A percentile compares a stretch with the other conserved stretches of the same genome.
Evolutionary conservation across 2,329 filamentous ascomycete genomes (phyloP).

Genomic region (Trichocomaceae sp.): DNA sequence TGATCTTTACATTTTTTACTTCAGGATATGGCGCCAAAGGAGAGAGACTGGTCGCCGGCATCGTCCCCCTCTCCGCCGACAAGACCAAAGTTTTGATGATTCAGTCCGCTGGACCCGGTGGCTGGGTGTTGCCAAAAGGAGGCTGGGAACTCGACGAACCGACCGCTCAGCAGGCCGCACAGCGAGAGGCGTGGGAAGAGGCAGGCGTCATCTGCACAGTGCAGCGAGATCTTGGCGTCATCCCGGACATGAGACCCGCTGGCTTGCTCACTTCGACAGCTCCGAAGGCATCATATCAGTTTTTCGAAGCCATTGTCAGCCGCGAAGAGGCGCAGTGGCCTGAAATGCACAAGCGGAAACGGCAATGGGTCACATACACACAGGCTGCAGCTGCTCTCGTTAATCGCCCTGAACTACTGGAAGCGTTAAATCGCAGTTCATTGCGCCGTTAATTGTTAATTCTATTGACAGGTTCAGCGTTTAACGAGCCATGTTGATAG

Average conservation of each 20-base stretch:
- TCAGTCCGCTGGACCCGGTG: slow-evolving; percentile 81
- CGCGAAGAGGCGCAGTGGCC: slow-evolving; percentile 86
- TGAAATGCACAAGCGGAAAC: slow-evolving; percentile 82
- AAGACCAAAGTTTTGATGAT: slow-evolving; percentile 86
- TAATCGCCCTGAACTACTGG: slow-evolving; percentile 75
- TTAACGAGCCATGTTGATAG: background rate
- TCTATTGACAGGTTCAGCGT: background rate
- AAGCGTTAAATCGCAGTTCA: slow-evolving; percentile 76
- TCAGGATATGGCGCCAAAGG: slow-evolving; percentile 85
- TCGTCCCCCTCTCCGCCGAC: slow-evolving; percentile 82
- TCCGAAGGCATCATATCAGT: slow-evolving; percentile 58
- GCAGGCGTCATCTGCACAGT: slow-evolving; percentile 84
- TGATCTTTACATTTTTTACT: background rate
- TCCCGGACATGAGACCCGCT: slow-evolving; percentile 67
- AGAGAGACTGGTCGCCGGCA: slow-evolving; percentile 89
- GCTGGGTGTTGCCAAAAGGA: slow-evolving; percentile 96
- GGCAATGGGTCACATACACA: slow-evolving; percentile 80
- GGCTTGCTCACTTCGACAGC: slow-evolving; percentile 50
- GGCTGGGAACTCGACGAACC: slow-evolving; percentile 95
- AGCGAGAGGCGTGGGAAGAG: slow-evolving; percentile 95
- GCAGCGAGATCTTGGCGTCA: slow-evolving; percentile 76
- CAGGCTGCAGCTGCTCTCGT: slow-evolving; percentile 73
- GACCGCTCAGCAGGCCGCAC: slow-evolving; percentile 74
- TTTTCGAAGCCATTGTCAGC: slow-evolving; percentile 76
- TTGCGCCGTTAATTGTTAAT: slow-evolving; percentile 46